Evolutionary conservation across 1,139 yeast species (phyloP).

Genomic region (Lodderomyces margitis): DNA sequence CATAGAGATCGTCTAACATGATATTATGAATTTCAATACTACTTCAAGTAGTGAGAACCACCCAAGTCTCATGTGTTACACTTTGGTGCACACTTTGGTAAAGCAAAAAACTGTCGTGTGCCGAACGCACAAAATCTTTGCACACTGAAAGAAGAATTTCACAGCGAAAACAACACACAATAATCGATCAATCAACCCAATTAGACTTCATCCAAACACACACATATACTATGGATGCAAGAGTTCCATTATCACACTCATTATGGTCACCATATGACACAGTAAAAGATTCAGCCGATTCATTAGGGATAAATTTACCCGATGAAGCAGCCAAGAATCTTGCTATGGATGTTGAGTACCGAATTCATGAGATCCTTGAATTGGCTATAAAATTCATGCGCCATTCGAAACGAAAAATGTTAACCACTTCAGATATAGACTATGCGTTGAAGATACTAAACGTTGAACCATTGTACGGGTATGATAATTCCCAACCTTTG

Average conservation of each 20-base stretch:
- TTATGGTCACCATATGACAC: slow-evolving; percentile 98
- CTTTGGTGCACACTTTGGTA: no score
- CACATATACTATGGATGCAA: slow-evolving; percentile 32
- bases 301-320: slow-evolving; percentile 78
- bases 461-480: slow-evolving; percentile 84
- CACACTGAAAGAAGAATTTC: not conserved
- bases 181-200: not conserved
- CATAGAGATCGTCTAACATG: slow-evolving; percentile 4
- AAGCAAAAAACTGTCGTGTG: not conserved
- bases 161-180: no score
- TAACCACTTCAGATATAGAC: slow-evolving; percentile 79
- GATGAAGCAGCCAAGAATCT: slow-evolving; percentile 93
- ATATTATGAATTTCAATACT: not conserved
- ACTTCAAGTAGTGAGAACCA: no score
- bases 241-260: slow-evolving; percentile 73
- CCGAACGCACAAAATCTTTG: not conserved
- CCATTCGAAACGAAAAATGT: slow-evolving; percentile 80
- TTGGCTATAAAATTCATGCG: slow-evolving; percentile 96
- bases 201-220: not conserved
- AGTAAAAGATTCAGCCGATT: slow-evolving; percentile 93
- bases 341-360: slow-evolving; percentile 98
- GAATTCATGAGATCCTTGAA: slow-evolving; percentile 92
- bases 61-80: no score
- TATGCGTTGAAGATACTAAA: slow-evolving; percentile 82
- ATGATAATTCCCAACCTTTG: slow-evolving; percentile 61